Base-by-base conservation (phyloP, 2,329 filamentous ascomycete species). In the Aspergillus sp. region DNA sequence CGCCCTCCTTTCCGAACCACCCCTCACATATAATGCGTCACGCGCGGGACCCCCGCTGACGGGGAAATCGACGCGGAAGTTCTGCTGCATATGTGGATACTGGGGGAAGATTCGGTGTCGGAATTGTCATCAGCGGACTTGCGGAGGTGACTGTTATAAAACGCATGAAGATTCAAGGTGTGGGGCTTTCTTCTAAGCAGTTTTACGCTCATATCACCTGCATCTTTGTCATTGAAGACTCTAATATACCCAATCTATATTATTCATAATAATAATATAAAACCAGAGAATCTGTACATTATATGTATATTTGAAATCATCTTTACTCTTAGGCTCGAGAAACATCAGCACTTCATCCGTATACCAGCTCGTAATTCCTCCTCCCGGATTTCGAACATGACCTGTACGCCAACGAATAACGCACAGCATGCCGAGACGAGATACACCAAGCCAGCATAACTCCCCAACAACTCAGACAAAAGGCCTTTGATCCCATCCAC, bases 311-410 rank as follows among this genome's bases (percentile, higher is more conserved):
- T 22, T 13, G 15, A 50, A 24, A 17, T 15, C 48, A 32, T 8
- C n/a, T 9, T 5, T 13, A n/a, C 20, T 15, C 36, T 26, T 26
- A 47, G n/a, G 30, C 26, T 20, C 8, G 24, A 24, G 11, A 30
- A 56, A 18, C 18, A 41, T 70, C 59, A 96, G 73, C 91, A 98
- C 77, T 91, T 96, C 74, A 97, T 73, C 64, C 85, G 83, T 57
- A 97, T 88, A 0, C 95, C 95, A 65, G 85, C 85, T 66, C 93
- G 84, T 75, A 87, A 85, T 80, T 99, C 95, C 42, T 83, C 81
- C 78, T 97, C 91, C 52, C 95, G 82, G 64, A 96, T 84, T 79
- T 99, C 95, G 78, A 98, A 97, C 95, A 99, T 99, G 68, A 97
- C 79, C 77, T 98, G 93, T 42, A 89, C 84, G 24, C 89, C 93